Percentiles rank a stretch among this genome's conserved stretches.
Evolutionary conservation across 495 filamentous ascomycete species (phyloP).

Genomic region (Chaetomium fimeti): DNA sequence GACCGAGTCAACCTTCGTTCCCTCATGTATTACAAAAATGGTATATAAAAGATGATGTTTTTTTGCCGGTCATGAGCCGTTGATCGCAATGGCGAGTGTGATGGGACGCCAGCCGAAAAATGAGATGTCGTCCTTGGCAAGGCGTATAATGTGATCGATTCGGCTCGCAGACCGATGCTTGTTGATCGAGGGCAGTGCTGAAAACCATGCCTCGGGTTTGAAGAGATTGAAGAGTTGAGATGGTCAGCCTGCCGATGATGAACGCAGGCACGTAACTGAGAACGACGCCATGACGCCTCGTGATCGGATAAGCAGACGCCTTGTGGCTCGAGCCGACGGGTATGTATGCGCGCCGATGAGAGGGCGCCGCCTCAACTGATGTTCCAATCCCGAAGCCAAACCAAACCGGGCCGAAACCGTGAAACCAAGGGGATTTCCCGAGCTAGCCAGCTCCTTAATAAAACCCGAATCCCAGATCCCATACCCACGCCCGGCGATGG

Average conservation of each 20-base stretch:
- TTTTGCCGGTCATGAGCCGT: constrained; percentile 2
- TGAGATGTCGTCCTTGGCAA: background rate
- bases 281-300: constrained; percentile 8
- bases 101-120: background rate
- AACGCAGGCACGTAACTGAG: background rate
- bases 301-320: background rate
- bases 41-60: constrained; percentile 13
- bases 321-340: background rate
- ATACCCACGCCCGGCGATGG: constrained; percentile 21
- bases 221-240: constrained; percentile 3
- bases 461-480: constrained; percentile 17
- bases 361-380: constrained; percentile 9
- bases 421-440: constrained; percentile 8
- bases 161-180: background rate
- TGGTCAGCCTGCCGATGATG: constrained; percentile 5
- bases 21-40: constrained; percentile 21
- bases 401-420: constrained; percentile 17
- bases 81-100: background rate
- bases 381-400: constrained; percentile 5
- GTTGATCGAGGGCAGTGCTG: background rate
- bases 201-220: background rate
- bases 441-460: constrained; percentile 12
- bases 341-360: constrained; percentile 6
- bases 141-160: background rate
- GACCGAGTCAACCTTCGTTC: constrained; percentile 7